Percentiles rank a stretch among this genome's conserved stretches.
phyloP scores from a whole-genome alignment of 1,284 basidiomycete species.

The Fomitiporia mediterranea region DNA sequence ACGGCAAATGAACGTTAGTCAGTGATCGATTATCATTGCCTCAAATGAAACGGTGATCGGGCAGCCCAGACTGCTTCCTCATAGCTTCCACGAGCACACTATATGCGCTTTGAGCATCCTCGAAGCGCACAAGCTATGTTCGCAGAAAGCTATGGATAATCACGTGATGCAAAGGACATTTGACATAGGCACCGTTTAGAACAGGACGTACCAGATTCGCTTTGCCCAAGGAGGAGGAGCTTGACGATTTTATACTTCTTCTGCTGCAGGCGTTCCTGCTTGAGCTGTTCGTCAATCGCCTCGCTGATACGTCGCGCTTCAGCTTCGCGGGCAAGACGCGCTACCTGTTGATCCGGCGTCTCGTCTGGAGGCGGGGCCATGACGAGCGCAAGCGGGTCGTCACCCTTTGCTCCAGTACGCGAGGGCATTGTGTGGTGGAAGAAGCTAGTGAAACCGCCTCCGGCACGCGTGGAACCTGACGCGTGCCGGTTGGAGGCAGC shows the following conservation, averaged over 20 bases:
- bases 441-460: constrained; percentile 1
- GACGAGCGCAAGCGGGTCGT: constrained; percentile 33
- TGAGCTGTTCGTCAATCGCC: constrained; percentile 55
- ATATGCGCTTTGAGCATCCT: background rate
- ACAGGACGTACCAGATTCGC: constrained; percentile 20
- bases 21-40: background rate
- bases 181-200: background rate
- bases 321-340: constrained; percentile 37
- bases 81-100: background rate
- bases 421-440: constrained; percentile 11
- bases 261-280: constrained; percentile 46
- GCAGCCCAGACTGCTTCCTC: background rate
- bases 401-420: constrained; percentile 13
- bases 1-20: background rate
- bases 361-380: constrained; percentile 39
- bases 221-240: constrained; percentile 57
- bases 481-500: background rate
- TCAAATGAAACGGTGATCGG: background rate
- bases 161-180: background rate
- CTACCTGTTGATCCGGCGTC: constrained; percentile 38
- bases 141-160: background rate
- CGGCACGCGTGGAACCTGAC: background rate
- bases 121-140: background rate
- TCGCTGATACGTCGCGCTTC: constrained; percentile 43
- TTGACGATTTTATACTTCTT: constrained; percentile 55